These are phyloP conservation scores for Durio zibethinus DNA, from an alignment of 345 rosid genomes.

Conservation along the genomic window DNA sequence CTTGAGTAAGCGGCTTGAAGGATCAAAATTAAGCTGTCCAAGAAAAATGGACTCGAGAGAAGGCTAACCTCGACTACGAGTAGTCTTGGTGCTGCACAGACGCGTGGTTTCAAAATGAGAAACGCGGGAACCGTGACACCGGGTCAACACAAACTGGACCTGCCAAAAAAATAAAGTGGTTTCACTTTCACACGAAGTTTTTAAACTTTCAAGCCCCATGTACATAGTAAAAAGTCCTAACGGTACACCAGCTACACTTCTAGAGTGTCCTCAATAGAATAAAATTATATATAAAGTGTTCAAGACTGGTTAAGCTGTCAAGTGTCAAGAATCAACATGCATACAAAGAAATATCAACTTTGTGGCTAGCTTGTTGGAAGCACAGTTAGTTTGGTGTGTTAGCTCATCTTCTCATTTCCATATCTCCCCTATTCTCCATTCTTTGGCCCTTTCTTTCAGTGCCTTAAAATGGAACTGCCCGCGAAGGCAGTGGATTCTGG, in stretches of 20 bases:
- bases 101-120: no score
- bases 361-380: background rate
- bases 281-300: background rate
- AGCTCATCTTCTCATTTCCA: conserved; percentile 56
- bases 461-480: conserved; percentile 60
- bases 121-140: no score
- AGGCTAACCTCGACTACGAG: no score
- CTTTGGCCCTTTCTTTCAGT: conserved; percentile 3
- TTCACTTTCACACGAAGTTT: background rate
- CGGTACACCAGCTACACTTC: background rate
- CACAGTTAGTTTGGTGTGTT: conserved; percentile 56
- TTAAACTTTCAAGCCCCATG: background rate
- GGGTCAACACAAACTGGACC: background rate
- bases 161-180: background rate
- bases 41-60: no score
- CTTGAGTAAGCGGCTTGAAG: no score
- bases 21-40: no score
- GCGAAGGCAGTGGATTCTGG: conserved; percentile 36
- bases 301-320: background rate
- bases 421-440: conserved; percentile 23
- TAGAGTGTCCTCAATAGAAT: background rate
- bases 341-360: background rate
- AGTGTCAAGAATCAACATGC: background rate
- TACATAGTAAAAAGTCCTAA: background rate
- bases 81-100: no score